phyloP scores from a whole-genome alignment of 2,329 filamentous ascomycete genomes.

The Aspergillus fijiensis region DNA sequence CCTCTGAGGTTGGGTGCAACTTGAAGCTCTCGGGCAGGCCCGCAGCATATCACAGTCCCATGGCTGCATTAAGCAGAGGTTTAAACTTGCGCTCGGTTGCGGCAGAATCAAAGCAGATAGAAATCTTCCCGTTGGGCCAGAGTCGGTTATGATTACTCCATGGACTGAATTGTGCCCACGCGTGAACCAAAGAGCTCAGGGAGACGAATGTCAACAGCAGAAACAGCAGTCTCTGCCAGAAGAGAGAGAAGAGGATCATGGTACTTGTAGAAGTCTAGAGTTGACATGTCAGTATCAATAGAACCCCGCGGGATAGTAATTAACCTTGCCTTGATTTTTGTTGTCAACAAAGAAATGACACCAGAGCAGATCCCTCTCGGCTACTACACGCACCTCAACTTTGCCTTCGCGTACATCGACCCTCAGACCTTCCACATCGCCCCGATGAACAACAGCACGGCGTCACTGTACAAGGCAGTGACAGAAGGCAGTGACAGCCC shows the following conservation, averaged over 20 bases:
- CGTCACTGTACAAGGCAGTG: slow-evolving; percentile 23
- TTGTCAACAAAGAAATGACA: slow-evolving; percentile 7
- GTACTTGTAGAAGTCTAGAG: background rate
- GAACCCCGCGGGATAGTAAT: too few relatives aligned
- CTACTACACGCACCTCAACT: slow-evolving; percentile 35
- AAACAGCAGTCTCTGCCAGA: background rate
- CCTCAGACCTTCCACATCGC: slow-evolving; percentile 31
- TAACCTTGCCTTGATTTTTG: too few relatives aligned
- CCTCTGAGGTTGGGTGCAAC: background rate
- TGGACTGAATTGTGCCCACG: background rate
- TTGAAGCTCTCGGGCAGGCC: slow-evolving; percentile 7
- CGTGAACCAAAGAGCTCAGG: background rate
- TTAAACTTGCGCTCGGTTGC: background rate
- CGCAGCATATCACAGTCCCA: slow-evolving; percentile 11
- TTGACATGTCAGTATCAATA: too few relatives aligned
- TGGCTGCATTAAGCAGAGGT: background rate
- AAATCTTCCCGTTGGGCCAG: slow-evolving; percentile 5
- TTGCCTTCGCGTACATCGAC: slow-evolving; percentile 47
- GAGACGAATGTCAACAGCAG: background rate
- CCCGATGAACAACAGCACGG: slow-evolving; percentile 25
- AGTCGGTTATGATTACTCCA: background rate
- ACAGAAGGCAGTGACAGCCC: slow-evolving; percentile 26
- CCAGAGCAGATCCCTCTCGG: slow-evolving; percentile 23
- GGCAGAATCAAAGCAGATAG: background rate
- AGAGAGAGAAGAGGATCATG: background rate